A percentile compares a stretch with the other conserved stretches of the same genome.
These are phyloP conservation scores for Phialophora tarda DNA, from an alignment of 2,329 filamentous ascomycete genomes.

Conservation along the genomic window DNA sequence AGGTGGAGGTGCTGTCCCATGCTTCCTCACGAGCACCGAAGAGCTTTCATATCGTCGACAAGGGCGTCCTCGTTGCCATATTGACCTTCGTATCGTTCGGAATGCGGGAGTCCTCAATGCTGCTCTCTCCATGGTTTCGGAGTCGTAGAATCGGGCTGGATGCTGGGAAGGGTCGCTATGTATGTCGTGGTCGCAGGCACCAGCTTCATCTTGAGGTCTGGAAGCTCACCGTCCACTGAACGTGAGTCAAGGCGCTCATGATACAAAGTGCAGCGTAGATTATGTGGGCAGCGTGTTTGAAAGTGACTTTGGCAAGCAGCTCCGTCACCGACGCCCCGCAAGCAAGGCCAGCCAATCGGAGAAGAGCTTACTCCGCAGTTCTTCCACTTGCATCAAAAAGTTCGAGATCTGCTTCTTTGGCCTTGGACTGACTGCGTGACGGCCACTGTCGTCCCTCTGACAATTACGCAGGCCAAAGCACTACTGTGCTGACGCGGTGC, in stretches of 20 bases:
- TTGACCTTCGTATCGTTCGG: not conserved
- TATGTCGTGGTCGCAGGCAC: constrained; percentile 1
- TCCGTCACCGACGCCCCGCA: constrained; percentile 12
- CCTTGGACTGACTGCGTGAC: not conserved
- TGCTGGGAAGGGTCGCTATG: not conserved
- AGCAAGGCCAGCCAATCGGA: constrained; percentile 29
- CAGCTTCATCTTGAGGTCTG: constrained; percentile 32
- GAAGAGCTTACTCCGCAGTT: constrained; percentile 18
- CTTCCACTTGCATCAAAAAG: constrained; percentile 12
- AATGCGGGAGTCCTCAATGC: constrained; percentile 15
- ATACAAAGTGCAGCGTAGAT: constrained; percentile 37
- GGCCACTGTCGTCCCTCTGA: not conserved
- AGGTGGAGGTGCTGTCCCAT: constrained; percentile 7
- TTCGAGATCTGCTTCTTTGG: constrained; percentile 9
- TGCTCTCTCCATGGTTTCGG: constrained; percentile 20
- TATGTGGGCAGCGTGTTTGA: constrained; percentile 16
- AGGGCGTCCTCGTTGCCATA: constrained; percentile 16
- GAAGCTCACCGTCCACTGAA: constrained; percentile 15
- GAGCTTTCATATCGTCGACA: not conserved
- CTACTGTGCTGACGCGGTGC: not conserved
- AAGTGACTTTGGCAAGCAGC: not conserved
- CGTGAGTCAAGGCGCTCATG: constrained; percentile 33
- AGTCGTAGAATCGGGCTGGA: not conserved
- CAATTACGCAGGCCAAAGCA: not conserved
- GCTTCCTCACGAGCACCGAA: constrained; percentile 8